Evolutionary conservation across 2,329 filamentous ascomycete species (phyloP).

Genomic region (Onygena corvina): DNA sequence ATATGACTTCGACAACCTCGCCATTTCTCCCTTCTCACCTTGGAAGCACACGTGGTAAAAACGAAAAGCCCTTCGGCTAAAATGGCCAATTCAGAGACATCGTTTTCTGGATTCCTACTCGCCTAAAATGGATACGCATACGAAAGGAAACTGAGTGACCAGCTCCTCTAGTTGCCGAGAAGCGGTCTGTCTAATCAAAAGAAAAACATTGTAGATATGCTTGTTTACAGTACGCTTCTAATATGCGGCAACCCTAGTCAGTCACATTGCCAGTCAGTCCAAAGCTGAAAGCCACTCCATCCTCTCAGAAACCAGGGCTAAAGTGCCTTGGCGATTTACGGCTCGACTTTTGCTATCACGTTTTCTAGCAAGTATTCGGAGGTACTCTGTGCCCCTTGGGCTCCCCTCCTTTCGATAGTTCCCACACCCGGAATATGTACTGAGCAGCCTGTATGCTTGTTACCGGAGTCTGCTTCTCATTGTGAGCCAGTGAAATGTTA

Average conservation of each 20-base stretch:
- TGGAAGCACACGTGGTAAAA: background rate
- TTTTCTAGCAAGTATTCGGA: no score
- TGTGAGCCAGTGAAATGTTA: no score
- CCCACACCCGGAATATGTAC: no score
- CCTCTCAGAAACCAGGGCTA: background rate
- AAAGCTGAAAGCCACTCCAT: background rate
- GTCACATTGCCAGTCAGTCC: background rate
- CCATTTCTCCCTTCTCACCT: background rate
- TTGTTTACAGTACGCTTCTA: background rate
- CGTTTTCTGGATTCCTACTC: background rate
- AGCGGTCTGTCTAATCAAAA: background rate
- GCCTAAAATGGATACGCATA: background rate
- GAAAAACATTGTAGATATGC: background rate
- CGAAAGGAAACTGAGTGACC: background rate
- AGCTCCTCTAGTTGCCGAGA: background rate
- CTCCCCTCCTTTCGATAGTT: no score
- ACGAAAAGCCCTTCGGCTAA: background rate
- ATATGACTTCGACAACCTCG: background rate
- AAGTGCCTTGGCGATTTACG: background rate
- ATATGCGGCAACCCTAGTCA: conserved; percentile 1
- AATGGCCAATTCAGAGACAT: background rate
- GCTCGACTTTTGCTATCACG: no score
- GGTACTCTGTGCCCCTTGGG: no score
- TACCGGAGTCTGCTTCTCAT: no score
- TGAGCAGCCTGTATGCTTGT: no score